Evolutionary conservation across 2,329 filamentous ascomycete genomes (phyloP).

Genomic region (Calycina herbarum): DNA sequence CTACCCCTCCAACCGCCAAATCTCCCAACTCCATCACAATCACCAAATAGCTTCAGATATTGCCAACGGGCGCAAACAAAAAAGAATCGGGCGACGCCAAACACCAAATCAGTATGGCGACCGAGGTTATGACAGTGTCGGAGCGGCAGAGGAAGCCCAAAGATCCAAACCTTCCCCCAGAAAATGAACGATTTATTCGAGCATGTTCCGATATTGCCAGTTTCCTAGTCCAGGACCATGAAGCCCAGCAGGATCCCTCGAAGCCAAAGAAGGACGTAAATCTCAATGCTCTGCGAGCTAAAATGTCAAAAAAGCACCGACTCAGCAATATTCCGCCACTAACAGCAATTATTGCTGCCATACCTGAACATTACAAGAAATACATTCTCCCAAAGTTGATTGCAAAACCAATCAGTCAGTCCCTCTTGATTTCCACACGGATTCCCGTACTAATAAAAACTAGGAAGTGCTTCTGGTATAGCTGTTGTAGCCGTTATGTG

Average conservation of each 20-base stretch:
- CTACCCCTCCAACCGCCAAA: conserved; percentile 6
- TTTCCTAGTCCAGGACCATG: conserved; percentile 90
- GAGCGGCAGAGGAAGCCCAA: conserved; percentile 60
- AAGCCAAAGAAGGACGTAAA: conserved; percentile 84
- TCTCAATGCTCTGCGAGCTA: conserved; percentile 82
- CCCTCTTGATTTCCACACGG: not conserved
- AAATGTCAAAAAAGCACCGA: conserved; percentile 89
- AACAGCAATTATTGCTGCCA: conserved; percentile 95
- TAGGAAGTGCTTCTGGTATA: conserved; percentile 91
- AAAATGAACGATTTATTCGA: conserved; percentile 91
- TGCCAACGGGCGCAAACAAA: not conserved
- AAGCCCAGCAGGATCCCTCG: conserved; percentile 71
- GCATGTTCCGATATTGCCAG: conserved; percentile 96
- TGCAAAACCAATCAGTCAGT: conserved; percentile 87
- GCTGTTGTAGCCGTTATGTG: conserved; percentile 99
- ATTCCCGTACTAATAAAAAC: conserved; percentile 21
- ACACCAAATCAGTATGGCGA: conserved; percentile 51
- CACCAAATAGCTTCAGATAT: too few relatives aligned
- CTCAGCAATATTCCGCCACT: conserved; percentile 85
- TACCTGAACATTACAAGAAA: conserved; percentile 99
- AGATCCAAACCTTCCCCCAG: conserved; percentile 74
- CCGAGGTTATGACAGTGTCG: conserved; percentile 53
- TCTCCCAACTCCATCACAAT: too few relatives aligned
- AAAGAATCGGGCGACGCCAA: not conserved
- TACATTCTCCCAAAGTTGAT: conserved; percentile 96